Conservation (phyloP, 2,329 filamentous ascomycete species). For the Botryotinia calthae region DNA sequence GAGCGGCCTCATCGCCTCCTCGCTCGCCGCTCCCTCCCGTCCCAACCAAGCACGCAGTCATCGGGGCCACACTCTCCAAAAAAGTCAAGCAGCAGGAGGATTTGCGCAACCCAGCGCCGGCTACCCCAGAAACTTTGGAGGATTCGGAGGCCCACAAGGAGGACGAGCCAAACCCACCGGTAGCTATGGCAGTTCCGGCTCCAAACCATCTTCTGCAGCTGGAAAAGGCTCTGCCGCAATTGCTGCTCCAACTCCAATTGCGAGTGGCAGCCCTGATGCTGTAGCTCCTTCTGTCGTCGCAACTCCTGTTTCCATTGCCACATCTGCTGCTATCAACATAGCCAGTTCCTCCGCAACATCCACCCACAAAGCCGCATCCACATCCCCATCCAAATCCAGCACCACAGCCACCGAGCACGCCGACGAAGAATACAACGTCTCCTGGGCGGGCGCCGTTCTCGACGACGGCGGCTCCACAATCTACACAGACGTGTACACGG, state of each 20-base stretch:
- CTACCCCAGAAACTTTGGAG: background rate
- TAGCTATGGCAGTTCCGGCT: background rate
- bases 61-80: background rate
- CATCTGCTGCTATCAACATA: background rate
- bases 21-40: background rate
- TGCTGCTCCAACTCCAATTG: too few species aligned
- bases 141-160: background rate
- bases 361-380: background rate
- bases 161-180: background rate
- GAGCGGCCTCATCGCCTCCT: background rate
- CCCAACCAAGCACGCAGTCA: background rate
- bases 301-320: background rate
- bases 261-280: background rate
- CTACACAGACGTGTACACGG: slow-evolving; percentile 41
- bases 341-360: background rate
- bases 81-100: background rate
- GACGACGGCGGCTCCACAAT: slow-evolving; percentile 29
- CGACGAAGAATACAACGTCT: slow-evolving; percentile 33
- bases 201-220: too few species aligned
- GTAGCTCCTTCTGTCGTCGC: background rate
- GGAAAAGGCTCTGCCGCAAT: too few species aligned
- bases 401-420: slow-evolving; percentile 16
- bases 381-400: background rate
- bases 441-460: slow-evolving; percentile 44
- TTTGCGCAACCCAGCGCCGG: background rate